Evolutionary conservation across 1,284 basidiomycete genomes (phyloP), one percentile per base, ranked within the genome.

Genomic region (Cutaneotrichosporon cavernicola): DNA sequence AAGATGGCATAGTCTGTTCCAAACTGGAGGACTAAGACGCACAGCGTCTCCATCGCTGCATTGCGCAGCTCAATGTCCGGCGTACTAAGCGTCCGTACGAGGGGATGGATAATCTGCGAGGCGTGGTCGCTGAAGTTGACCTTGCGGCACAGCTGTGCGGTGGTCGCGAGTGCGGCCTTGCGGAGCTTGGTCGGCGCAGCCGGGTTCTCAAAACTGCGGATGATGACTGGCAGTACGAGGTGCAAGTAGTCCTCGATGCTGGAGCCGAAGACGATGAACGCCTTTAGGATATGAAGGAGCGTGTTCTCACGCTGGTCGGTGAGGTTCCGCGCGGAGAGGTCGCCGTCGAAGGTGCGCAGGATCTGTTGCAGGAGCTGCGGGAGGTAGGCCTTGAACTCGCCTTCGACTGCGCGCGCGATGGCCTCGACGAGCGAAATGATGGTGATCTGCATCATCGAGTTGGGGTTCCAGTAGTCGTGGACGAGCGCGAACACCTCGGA

Each of bases 111-210:
- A 73, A 99, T 97, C 55, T 96, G 87, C 21, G 94, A 97, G 9
- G 96, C 94, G 73, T 99, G 95, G 75, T 99, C 97, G n/a, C 92
- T 95, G 76, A 99, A 97, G 81, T 99, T 98, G 73, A 99, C 93
- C 69, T 96, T 88, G 69, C 90, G 86, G 16, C 93, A 94, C 21
- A 99, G 82, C 34, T 91, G 90, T 52, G 94, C 94, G 21, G 98
- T 91, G 0, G 93, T 96, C 67, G 91, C 87, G 56, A 99, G 90
- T 0, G 96, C 95, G 55, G 89, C 87, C 79, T 92, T 93, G 51
- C 96, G 88, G 55, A 99, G 82, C 34, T 86, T 82, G 1, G 86
- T 85, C 2, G 89, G 86, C 1, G 87, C 89, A 70, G 95, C 92
- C 0, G 86, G 81, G 56, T 91, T 86, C 79, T 99, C 97, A 71